Conservation (phyloP, 805 yeast species). For the Candida alai region DNA sequence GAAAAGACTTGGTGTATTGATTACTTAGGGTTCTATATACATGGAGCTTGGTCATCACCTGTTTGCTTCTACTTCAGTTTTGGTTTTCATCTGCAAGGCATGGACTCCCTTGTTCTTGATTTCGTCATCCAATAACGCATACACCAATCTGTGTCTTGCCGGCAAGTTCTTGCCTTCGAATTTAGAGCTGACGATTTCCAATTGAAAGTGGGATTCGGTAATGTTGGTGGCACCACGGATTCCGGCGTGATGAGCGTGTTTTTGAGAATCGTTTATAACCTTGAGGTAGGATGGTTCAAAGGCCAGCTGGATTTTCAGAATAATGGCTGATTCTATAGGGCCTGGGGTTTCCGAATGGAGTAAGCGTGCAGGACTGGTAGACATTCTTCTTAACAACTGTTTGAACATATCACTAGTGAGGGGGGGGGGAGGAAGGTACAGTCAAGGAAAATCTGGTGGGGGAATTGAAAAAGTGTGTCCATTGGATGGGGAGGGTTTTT, state of each 20-base stretch:
- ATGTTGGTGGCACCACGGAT: slow-evolving; percentile 67
- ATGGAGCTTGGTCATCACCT: no score
- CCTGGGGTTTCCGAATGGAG: slow-evolving; percentile 22
- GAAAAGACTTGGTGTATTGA: not conserved
- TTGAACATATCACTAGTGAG: slow-evolving; percentile 9
- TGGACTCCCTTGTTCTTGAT: slow-evolving; percentile 70
- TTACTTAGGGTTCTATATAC: no score
- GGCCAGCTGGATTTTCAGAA: slow-evolving; percentile 36
- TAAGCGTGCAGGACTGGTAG: slow-evolving; percentile 5
- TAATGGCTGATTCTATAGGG: slow-evolving; percentile 49
- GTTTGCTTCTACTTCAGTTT: slow-evolving; percentile 41
- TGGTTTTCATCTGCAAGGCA: slow-evolving; percentile 82
- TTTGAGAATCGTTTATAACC: slow-evolving; percentile 77
- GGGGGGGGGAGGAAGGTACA: no score
- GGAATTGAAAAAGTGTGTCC: no score
- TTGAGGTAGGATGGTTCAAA: slow-evolving; percentile 46
- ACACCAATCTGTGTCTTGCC: slow-evolving; percentile 73
- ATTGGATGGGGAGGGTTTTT: no score
- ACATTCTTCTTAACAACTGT: slow-evolving; percentile 7
- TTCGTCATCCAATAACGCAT: slow-evolving; percentile 67
- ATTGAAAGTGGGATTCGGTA: slow-evolving; percentile 77
- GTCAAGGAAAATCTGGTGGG: no score
- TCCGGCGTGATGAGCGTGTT: slow-evolving; percentile 85
- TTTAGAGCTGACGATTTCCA: slow-evolving; percentile 65
- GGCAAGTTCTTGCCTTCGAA: slow-evolving; percentile 68